These are phyloP conservation scores for Aspergillus sp. DNA, from an alignment of 2,329 filamentous ascomycete species.

Conservation along the genomic window DNA sequence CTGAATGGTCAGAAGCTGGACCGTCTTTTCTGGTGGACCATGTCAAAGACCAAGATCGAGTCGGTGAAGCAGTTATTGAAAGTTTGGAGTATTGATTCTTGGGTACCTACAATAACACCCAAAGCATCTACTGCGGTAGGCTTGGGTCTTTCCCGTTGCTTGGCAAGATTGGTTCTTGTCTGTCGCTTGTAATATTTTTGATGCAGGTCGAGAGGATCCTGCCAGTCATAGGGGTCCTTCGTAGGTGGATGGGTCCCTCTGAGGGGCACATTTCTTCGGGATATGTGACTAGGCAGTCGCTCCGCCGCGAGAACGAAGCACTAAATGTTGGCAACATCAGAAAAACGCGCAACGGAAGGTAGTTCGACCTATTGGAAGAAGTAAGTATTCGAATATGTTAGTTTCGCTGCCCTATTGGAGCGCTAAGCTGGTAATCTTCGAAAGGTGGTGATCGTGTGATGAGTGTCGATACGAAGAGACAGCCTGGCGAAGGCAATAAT, in stretches of 20 bases:
- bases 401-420: neutral
- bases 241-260: neutral
- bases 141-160: neutral
- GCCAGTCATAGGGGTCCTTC: neutral
- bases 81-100: neutral
- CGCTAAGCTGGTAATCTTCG: slow-evolving; percentile 2
- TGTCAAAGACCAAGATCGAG: neutral
- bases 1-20: neutral
- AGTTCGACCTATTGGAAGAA: neutral
- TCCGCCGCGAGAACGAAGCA: neutral
- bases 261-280: neutral
- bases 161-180: neutral
- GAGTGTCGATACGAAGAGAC: slow-evolving; percentile 2
- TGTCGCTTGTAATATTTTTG: neutral
- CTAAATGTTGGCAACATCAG: neutral
- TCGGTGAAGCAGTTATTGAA: neutral
- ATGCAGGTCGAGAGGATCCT: neutral
- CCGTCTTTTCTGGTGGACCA: neutral
- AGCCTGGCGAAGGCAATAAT: slow-evolving; percentile 13
- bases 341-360: neutral
- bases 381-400: neutral
- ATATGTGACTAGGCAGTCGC: neutral
- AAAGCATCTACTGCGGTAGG: neutral
- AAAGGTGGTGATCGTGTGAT: slow-evolving; percentile 1
- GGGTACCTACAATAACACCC: neutral